Evolutionary conservation across 2,329 filamentous ascomycete species (phyloP).

Genomic region (Dactylellina leptospora): DNA sequence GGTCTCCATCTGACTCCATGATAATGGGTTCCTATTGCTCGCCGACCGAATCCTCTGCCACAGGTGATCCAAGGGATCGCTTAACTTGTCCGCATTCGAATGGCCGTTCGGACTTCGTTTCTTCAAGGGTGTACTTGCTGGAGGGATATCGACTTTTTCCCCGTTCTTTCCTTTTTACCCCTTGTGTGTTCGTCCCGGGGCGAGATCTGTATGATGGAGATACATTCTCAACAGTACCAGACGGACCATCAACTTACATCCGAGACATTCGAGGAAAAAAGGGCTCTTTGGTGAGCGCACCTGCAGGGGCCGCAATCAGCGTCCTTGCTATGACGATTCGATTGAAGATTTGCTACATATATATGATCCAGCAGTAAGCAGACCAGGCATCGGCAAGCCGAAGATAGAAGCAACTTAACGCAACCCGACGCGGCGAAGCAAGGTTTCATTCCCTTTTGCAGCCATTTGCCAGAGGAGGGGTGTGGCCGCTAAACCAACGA

Average conservation of each 20-base stretch:
- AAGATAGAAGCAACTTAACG: conserved; percentile 46
- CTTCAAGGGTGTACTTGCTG: conserved; percentile 48
- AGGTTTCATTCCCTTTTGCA: conserved; percentile 36
- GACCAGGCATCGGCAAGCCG: conserved; percentile 45
- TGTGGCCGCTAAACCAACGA: conserved; percentile 22
- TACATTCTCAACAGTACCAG: conserved; percentile 16
- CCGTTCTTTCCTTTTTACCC: conserved; percentile 4
- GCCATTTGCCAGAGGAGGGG: conserved; percentile 29
- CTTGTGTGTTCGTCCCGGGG: not conserved
- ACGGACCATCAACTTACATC: conserved; percentile 43
- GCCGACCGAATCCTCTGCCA: conserved; percentile 28
- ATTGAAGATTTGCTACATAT: conserved; percentile 4
- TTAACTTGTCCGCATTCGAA: conserved; percentile 50
- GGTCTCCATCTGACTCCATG: conserved; percentile 25
- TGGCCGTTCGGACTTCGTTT: conserved; percentile 40
- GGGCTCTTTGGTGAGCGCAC: conserved; percentile 39
- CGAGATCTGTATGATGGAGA: conserved; percentile 34
- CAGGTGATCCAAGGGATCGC: conserved; percentile 27
- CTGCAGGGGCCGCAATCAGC: conserved; percentile 50
- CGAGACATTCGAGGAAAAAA: conserved; percentile 28
- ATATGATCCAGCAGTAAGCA: conserved; percentile 36
- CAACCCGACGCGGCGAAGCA: conserved; percentile 53
- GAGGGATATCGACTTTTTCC: conserved; percentile 25
- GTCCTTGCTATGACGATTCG: conserved; percentile 32
- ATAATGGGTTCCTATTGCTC: conserved; percentile 44